These are phyloP conservation scores for Colletotrichum navitas DNA, from an alignment of 2,329 filamentous ascomycete species.

Conservation along the genomic window DNA sequence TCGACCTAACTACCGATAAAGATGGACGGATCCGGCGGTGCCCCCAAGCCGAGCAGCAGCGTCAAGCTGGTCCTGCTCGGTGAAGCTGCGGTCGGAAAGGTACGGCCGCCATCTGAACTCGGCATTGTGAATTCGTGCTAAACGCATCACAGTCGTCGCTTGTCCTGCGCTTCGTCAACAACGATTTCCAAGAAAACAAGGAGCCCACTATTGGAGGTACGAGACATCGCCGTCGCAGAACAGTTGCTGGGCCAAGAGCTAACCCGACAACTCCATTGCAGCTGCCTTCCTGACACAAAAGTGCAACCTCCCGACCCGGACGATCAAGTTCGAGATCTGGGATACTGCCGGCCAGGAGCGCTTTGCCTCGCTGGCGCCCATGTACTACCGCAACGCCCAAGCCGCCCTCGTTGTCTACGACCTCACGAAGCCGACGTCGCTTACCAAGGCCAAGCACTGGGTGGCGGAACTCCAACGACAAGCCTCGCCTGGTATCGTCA, in stretches of 20 bases:
- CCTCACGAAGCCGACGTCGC: constrained; percentile 93
- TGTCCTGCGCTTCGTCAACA: constrained; percentile 98
- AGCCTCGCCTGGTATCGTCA: constrained; percentile 95
- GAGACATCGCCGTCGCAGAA: constrained; percentile 46
- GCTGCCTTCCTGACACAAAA: constrained; percentile 99
- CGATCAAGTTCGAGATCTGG: constrained; percentile 97
- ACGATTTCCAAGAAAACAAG: constrained; percentile 99
- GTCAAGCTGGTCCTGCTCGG: constrained; percentile 98
- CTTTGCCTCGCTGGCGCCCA: constrained; percentile 94
- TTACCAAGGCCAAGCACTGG: constrained; percentile 99
- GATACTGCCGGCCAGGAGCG: constrained; percentile 98
- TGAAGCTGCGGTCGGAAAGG: constrained; percentile 98
- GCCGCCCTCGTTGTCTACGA: constrained; percentile 98
- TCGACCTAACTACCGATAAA: constrained; percentile 38
- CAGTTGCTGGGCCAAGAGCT: constrained; percentile 25
- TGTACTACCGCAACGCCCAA: constrained; percentile 99
- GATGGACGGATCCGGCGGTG: constrained; percentile 78
- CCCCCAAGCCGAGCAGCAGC: constrained; percentile 97
- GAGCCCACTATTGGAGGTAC: constrained; percentile 98
- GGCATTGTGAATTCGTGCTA: constrained; percentile 27
- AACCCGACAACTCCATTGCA: constrained; percentile 53
- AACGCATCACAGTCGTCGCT: constrained; percentile 81
- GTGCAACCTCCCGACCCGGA: constrained; percentile 93
- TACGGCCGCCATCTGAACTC: constrained; percentile 55
- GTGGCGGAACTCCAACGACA: constrained; percentile 97